A percentile compares a stretch with the other conserved stretches of the same genome.
These are phyloP conservation scores for Fusarium nygamai DNA, from an alignment of 2,329 filamentous ascomycete genomes.

Conservation along the genomic window DNA sequence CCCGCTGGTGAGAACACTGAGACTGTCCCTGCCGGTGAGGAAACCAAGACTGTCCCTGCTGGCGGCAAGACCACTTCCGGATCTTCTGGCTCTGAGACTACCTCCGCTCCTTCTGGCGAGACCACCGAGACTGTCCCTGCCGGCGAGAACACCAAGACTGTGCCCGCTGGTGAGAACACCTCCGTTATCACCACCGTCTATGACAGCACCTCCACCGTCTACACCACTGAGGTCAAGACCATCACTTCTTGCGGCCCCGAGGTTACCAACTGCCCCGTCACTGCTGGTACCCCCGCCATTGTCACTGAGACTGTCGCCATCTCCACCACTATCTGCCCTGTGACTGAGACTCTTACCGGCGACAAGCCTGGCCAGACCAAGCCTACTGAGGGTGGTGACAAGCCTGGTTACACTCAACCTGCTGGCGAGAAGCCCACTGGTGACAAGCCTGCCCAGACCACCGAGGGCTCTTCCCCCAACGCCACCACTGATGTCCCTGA, in stretches of 20 bases:
- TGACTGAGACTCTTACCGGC: conserved; percentile 59
- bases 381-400: conserved; percentile 14
- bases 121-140: conserved; percentile 6
- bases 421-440: conserved; percentile 20
- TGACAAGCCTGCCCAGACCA: conserved; percentile 21
- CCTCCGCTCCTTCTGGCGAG: conserved; percentile 55
- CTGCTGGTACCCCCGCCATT: conserved; percentile 55
- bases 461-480: conserved; percentile 31
- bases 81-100: conserved; percentile 58
- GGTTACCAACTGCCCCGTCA: conserved; percentile 62
- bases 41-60: conserved; percentile 24
- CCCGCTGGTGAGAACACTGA: conserved; percentile 11
- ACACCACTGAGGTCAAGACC: conserved; percentile 59
- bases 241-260: conserved; percentile 60
- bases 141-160: conserved; percentile 18
- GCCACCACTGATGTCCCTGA: conserved; percentile 41
- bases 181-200: conserved; percentile 49
- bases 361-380: conserved; percentile 22
- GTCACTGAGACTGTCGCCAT: conserved; percentile 65
- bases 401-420: background rate
- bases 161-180: conserved; percentile 22
- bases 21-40: conserved; percentile 12
- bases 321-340: conserved; percentile 70
- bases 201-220: conserved; percentile 60
- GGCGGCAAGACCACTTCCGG: conserved; percentile 39